phyloP scores from a whole-genome alignment of 768 basidiomycete species.

The Exsudoporus frostii region DNA sequence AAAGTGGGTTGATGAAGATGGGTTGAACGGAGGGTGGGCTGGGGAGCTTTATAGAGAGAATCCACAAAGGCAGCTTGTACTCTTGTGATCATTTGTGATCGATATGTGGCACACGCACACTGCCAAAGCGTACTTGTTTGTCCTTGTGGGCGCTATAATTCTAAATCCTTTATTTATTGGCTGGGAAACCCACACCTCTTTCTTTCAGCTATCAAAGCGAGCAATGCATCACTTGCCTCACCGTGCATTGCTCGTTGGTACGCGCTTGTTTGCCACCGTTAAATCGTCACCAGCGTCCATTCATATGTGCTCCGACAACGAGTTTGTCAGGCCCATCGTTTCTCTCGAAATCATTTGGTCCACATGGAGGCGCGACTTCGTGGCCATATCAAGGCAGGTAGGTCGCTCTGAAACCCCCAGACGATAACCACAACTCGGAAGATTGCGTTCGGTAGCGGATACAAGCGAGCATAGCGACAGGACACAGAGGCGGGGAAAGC shows the following conservation, averaged over 20 bases:
- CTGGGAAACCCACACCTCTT: constrained; percentile 19
- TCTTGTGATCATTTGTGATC: constrained; percentile 30
- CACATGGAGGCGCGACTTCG: neutral
- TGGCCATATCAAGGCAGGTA: neutral
- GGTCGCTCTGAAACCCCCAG: neutral
- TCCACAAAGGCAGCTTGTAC: constrained; percentile 28
- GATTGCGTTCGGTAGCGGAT: neutral
- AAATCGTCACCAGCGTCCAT: neutral
- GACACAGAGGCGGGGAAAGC: neutral
- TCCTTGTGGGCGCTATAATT: constrained; percentile 41
- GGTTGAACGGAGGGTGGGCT: neutral
- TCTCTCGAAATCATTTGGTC: neutral
- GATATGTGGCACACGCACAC: constrained; percentile 24
- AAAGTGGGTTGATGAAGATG: neutral
- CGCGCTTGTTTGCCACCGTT: neutral
- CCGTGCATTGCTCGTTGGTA: neutral
- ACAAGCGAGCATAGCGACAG: neutral
- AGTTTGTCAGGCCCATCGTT: neutral
- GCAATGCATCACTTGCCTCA: neutral
- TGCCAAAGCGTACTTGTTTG: constrained; percentile 42
- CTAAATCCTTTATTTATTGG: constrained; percentile 30
- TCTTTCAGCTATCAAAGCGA: constrained; percentile 6
- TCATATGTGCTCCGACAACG: neutral
- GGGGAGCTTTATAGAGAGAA: constrained; percentile 25
- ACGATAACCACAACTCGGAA: neutral